Base-by-base conservation (phyloP, 2,329 filamentous ascomycete genomes). In the Apiospora phragmitis region DNA sequence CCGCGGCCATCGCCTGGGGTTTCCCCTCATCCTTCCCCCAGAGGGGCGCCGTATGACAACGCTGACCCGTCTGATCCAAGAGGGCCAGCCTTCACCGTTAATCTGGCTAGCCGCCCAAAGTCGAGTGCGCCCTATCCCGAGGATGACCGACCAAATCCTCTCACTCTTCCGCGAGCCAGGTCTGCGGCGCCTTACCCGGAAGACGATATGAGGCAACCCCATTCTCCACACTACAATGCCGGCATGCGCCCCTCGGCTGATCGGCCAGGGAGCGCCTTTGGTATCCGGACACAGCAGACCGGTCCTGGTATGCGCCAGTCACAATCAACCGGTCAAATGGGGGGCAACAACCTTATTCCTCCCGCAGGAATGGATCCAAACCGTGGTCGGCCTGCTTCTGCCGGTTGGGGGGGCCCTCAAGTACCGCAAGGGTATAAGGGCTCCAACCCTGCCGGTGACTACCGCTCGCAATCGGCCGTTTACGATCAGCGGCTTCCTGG, bases 121-220 rank as follows among this genome's bases (percentile, higher is more conserved):
- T 87, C 90, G 12, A 85, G 87, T 29, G 90, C 90, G 1, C 92
- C 92, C 1, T 94, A 94, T 75, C 92, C 92, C 0, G 86, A 91
- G 67, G 91, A 93, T 73, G 90, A 93, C 74, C 84, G 85, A 69
- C 87, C 89, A 26, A 83, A 86, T 65, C 85, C 84, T n/a, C 78
- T 85, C 62, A 83, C 79, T 70, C 71, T 84, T 24, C 78, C 75
- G 67, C 82, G 86, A 45, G 81, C 86, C 4, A 83, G 83, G 70
- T 86, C 87, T 3, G 79, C 81, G 3, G 84, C 84, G 0, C 87
- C 87, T 0, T 89, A 89, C 72, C 87, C 87, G 4, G 87, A 88
- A 59, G 86, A 88, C 69, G 87, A 88, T 68, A 76, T 83, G 68
- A 78, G 74, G 69, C 79, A 74, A 35, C 80, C 78, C 41, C 75